Base-by-base conservation (phyloP, 2,329 filamentous ascomycete species). In the Paraconiothyrium sp. region DNA sequence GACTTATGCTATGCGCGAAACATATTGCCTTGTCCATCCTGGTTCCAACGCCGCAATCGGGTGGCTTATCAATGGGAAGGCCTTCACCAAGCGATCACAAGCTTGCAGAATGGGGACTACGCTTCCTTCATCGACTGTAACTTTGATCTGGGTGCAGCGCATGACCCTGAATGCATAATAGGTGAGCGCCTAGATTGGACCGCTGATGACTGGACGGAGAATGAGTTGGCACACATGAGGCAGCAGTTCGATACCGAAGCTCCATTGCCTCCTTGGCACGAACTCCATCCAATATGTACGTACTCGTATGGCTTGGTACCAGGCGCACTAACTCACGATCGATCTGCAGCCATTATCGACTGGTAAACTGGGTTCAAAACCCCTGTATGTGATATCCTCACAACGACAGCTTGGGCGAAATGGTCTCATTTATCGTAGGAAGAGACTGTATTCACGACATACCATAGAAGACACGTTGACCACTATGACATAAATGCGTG, bases 111-210 rank as follows among this genome's bases (percentile, higher is more conserved):
- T 14, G 44, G 44, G 11, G 20, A 27, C 7, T 47, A 24, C 13
- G 24, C n/a, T 24, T 47, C 44, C 24, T 47, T 47, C n/a, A 47
- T 47, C 44, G 44, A 47, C 44, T 47, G 44, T 47, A 47, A 47
- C 13, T 47, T 47, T 14, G 44, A 47, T 10, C 24, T 47, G 10
- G 44, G 44, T 27, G 44, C 20, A 47, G 10, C 44, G 6, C 27
- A 4, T n/a, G 44, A 47, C 16, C 44, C 44, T 4, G 44, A 47
- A 27, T n/a, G 20, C 24, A 27, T 47, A 24, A 10, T 47, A 27
- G 9, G 7, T 10, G 44, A 24, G 44, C 44, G 44, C 20, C 8
- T 10, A 27, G 14, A 24, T 24, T 47, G 44, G 44, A 47, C 44
- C 13, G 44, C 11, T 14, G 3, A 47, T 16, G 44, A 47, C 6